Conservation (phyloP, 2,329 filamentous ascomycete genomes). For the Colletotrichum sp. region DNA sequence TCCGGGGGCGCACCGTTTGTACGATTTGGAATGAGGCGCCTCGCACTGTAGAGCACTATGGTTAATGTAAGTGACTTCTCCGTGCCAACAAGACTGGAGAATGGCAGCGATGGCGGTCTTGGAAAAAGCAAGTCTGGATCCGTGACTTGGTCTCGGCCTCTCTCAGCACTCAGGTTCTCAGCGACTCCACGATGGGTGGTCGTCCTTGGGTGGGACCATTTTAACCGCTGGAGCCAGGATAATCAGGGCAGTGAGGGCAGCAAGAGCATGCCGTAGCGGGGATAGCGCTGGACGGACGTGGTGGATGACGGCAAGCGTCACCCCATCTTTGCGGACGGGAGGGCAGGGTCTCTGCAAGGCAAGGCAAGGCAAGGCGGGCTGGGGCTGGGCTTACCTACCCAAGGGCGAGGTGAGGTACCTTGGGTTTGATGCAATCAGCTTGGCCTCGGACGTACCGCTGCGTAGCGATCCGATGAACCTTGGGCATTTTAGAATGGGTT, state of each 20-base stretch:
- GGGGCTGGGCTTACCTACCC: too few relatives aligned
- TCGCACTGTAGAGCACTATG: neutral
- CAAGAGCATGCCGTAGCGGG: neutral
- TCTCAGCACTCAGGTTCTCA: neutral
- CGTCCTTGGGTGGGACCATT: neutral
- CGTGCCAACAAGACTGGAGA: neutral
- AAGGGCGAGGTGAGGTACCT: neutral
- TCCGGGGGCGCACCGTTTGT: neutral
- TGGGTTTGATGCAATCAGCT: neutral
- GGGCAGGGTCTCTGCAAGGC: neutral
- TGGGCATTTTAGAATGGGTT: neutral
- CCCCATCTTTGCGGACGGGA: neutral
- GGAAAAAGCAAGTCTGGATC: neutral
- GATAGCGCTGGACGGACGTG: neutral
- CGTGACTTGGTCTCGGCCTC: constrained; percentile 3
- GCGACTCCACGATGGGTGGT: neutral
- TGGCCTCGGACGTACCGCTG: neutral
- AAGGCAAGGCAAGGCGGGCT: neutral
- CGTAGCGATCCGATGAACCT: neutral
- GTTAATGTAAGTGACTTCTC: neutral
- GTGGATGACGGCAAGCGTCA: constrained; percentile 14
- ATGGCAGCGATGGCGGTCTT: neutral
- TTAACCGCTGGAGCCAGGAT: constrained; percentile 10
- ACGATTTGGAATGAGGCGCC: too few relatives aligned
- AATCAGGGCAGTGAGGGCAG: neutral